Conservation (phyloP, 106 monocot species). For the Acorus gramineus region DNA sequence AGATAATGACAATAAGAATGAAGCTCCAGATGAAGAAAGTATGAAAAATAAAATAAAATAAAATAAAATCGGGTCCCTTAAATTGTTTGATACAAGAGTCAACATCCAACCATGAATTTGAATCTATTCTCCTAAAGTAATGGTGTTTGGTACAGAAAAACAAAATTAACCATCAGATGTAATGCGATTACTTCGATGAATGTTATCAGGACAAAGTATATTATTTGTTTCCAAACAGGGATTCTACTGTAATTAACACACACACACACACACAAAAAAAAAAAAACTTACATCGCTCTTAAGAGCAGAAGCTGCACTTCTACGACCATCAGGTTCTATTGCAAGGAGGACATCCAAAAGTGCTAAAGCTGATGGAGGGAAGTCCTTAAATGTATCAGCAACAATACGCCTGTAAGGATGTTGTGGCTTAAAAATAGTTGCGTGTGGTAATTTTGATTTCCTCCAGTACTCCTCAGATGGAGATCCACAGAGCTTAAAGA, state of each 20-base stretch:
- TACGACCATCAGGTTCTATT: constrained; percentile 22
- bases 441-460: constrained; percentile 19
- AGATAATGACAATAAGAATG: background rate
- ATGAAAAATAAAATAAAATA: too few species aligned
- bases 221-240: too few species aligned
- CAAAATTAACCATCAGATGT: too few species aligned
- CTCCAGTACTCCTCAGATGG: constrained; percentile 37
- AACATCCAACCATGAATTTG: too few species aligned
- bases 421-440: constrained; percentile 27
- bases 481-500: constrained; percentile 35
- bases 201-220: background rate
- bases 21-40: too few species aligned
- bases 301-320: constrained; percentile 26
- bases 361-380: constrained; percentile 27
- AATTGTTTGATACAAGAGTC: too few species aligned
- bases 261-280: background rate
- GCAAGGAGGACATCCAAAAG: constrained; percentile 28
- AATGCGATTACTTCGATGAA: background rate
- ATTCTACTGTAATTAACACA: background rate
- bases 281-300: constrained; percentile 19
- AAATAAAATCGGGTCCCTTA: too few species aligned
- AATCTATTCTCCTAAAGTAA: too few species aligned
- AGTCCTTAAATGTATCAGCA: constrained; percentile 24
- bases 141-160: too few species aligned
- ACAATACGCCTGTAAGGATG: constrained; percentile 21